These are phyloP conservation scores for Urochloa ruziziensis DNA, from an alignment of 176 grass and related monocot species.

Conservation along the genomic window DNA sequence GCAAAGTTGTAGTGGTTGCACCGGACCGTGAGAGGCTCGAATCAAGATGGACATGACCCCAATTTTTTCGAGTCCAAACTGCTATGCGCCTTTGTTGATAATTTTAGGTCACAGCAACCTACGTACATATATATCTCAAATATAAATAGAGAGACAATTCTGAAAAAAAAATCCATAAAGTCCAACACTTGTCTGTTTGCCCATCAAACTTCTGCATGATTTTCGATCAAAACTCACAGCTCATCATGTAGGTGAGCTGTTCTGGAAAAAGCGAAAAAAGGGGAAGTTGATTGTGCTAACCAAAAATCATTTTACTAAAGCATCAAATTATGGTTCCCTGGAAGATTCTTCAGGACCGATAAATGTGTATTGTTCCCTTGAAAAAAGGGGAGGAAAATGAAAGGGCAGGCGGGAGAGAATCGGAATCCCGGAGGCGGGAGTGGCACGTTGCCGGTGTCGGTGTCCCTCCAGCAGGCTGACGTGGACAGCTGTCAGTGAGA, in stretches of 20 bases:
- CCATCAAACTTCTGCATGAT: neutral
- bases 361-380: neutral
- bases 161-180: neutral
- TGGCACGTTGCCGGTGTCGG: conserved; percentile 25
- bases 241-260: neutral
- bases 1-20: conserved; percentile 17
- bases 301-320: neutral
- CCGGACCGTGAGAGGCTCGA: neutral
- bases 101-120: neutral
- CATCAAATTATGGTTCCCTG: neutral
- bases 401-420: neutral
- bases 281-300: neutral
- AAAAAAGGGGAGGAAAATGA: neutral
- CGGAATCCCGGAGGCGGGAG: conserved; percentile 30
- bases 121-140: too few species aligned
- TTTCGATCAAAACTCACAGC: neutral
- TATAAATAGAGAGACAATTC: neutral
- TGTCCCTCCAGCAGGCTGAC: neutral
- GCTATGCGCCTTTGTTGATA: neutral
- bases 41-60: too few species aligned
- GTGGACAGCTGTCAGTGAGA: conserved; percentile 21
- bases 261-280: neutral
- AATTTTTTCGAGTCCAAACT: too few species aligned
- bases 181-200: neutral
- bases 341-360: neutral